Evolutionary conservation across 495 filamentous ascomycete genomes (phyloP), one percentile per base, ranked within the genome.

Genomic region (Elasticomyces elasticus): DNA sequence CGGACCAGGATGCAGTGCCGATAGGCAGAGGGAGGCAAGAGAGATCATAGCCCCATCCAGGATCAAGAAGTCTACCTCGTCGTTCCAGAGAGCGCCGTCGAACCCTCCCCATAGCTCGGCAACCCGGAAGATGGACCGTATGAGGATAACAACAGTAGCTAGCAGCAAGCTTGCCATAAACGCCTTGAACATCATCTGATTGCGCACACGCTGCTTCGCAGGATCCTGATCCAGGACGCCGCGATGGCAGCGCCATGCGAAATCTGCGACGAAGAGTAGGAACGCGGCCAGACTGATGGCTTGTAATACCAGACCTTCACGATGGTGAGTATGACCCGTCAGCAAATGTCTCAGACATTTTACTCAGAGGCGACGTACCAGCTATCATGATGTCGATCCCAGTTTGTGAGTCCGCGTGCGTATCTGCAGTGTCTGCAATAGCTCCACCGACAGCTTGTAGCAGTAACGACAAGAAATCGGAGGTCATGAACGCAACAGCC

Each of bases 21-120:
- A 84, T 54, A 87, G 56, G 20, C 67, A 69, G 25, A 80, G 55
- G 5, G 75, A 73, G 0, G 83, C 79, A 42, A 81, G 59, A 13
- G 73, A 66, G 61, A 89, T 79, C 81, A 87, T 81, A n/a, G 78
- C 67, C 22, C 83, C 80, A 69, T 89, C 85, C 20, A 89, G 74
- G 24, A 84, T 70, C 70, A 89, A 79, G 63, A 86, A 84, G 9
- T 78, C 59, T 11, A 74, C 69, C 67, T 89, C 72, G 38, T 84
- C 67, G 45, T 71, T 75, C 43, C 77, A 81, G 47, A 86, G 64
- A 0, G 61, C 50, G 22, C 83, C 76, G 11, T 66, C 51, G 67
- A 80, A 86, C n/a, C 84, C 84, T n/a, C 67, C 64, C 41, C 70
- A 70, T 46, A 87, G 69, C 72, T 87, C 84, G 9, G 76, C 79